Conservation (phyloP, 441 rosid species). For the Eruca vesicaria region DNA sequence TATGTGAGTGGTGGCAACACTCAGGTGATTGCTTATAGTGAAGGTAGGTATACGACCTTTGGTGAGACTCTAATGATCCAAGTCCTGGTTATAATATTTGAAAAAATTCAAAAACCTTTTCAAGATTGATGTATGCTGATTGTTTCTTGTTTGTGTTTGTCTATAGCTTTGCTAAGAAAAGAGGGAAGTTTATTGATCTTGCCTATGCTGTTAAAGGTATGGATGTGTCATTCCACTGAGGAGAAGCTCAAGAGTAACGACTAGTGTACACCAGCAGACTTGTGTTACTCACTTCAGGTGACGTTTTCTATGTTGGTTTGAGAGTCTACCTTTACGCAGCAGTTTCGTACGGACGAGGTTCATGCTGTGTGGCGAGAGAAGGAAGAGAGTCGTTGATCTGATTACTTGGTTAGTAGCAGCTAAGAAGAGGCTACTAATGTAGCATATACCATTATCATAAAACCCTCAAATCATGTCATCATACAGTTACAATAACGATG, state of each 20-base stretch:
- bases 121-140: background rate
- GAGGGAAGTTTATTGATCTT: slow-evolving; percentile 77
- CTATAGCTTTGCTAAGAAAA: slow-evolving; percentile 91
- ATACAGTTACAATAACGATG: background rate
- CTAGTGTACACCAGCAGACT: slow-evolving; percentile 86
- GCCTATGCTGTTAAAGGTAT: slow-evolving; percentile 94
- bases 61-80: slow-evolving; percentile 97
- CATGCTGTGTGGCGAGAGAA: slow-evolving; percentile 86
- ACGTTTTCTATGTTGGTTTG: too few species aligned
- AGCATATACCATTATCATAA: background rate
- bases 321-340: slow-evolving; percentile 90
- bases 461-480: slow-evolving; percentile 5
- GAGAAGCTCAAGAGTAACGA: slow-evolving; percentile 82
- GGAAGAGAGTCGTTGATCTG: slow-evolving; percentile 11
- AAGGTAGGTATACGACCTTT: slow-evolving; percentile 75
- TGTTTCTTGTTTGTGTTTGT: background rate
- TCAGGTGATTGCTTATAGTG: slow-evolving; percentile 91
- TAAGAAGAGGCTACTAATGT: background rate
- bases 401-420: too few species aligned
- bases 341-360: slow-evolving; percentile 91
- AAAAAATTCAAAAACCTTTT: slow-evolving; percentile 38
- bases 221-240: slow-evolving; percentile 84
- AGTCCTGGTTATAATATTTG: slow-evolving; percentile 98
- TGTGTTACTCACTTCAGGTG: slow-evolving; percentile 95
- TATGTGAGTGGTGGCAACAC: slow-evolving; percentile 99